These are phyloP conservation scores for Phytophthora macrochlamydospora DNA, from an alignment of 352 stramenopile species.

Conservation along the genomic window DNA sequence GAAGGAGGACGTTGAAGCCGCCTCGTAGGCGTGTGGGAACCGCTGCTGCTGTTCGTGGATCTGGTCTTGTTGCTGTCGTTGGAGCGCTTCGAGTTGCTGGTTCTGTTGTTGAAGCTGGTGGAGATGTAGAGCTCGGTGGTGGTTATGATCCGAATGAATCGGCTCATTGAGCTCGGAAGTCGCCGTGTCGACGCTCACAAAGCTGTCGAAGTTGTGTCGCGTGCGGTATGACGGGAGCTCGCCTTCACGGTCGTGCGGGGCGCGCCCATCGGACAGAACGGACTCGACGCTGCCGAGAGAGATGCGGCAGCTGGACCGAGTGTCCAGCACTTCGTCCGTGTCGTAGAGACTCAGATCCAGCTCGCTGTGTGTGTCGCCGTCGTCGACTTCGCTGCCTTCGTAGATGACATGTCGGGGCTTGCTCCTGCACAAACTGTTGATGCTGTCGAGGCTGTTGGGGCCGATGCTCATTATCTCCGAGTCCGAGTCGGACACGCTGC, in stretches of 20 bases:
- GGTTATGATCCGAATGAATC: not conserved
- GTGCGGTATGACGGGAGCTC: slow-evolving; percentile 18
- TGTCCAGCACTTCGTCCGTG: slow-evolving; percentile 43
- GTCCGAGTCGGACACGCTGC: slow-evolving; percentile 28
- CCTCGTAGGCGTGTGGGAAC: slow-evolving; percentile 26
- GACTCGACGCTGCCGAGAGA: slow-evolving; percentile 36
- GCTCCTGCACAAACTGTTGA: slow-evolving; percentile 17
- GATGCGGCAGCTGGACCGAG: slow-evolving; percentile 22
- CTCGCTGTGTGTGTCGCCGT: slow-evolving; percentile 54
- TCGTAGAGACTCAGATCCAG: slow-evolving; percentile 71
- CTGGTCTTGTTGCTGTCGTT: slow-evolving; percentile 30
- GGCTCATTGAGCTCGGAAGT: slow-evolving; percentile 20
- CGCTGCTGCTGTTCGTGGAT: slow-evolving; percentile 29
- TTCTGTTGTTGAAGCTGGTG: slow-evolving; percentile 32
- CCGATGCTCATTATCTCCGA: slow-evolving; percentile 30
- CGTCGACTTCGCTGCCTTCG: slow-evolving; percentile 29
- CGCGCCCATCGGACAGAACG: slow-evolving; percentile 21
- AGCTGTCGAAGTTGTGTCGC: slow-evolving; percentile 29
- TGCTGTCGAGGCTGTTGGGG: slow-evolving; percentile 24
- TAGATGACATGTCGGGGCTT: slow-evolving; percentile 31
- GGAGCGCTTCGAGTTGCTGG: slow-evolving; percentile 22
- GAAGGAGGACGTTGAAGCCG: slow-evolving; percentile 22
- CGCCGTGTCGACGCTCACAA: slow-evolving; percentile 33
- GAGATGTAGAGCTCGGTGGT: slow-evolving; percentile 11
- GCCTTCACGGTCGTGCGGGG: slow-evolving; percentile 16